phyloP scores from a whole-genome alignment of 2,329 filamentous ascomycete genomes.

The Fonsecaea nubica region DNA sequence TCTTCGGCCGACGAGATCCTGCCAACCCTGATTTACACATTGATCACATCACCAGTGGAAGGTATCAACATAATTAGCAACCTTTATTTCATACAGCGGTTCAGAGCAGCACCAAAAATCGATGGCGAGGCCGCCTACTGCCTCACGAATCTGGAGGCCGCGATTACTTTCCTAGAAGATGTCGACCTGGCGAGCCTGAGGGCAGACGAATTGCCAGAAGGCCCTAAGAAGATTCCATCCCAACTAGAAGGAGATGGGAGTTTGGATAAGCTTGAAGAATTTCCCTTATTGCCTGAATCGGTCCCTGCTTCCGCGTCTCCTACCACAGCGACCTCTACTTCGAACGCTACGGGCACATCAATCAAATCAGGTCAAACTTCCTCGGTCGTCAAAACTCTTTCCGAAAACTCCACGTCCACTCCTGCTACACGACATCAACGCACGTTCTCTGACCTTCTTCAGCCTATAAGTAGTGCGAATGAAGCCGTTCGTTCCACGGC shows the following conservation, averaged over 20 bases:
- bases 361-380: slow-evolving; percentile 36
- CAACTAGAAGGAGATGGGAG: slow-evolving; percentile 56
- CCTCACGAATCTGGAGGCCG: slow-evolving; percentile 91
- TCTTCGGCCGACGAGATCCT: slow-evolving; percentile 97
- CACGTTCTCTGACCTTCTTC: slow-evolving; percentile 82
- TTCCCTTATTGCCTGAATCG: slow-evolving; percentile 39
- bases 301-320: slow-evolving; percentile 26
- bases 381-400: slow-evolving; percentile 38
- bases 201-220: slow-evolving; percentile 75
- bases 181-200: slow-evolving; percentile 90
- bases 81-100: slow-evolving; percentile 90
- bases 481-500: slow-evolving; percentile 87
- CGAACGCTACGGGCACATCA: slow-evolving; percentile 42
- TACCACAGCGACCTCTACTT: slow-evolving; percentile 30
- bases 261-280: slow-evolving; percentile 33
- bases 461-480: slow-evolving; percentile 80
- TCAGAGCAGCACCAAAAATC: slow-evolving; percentile 82
- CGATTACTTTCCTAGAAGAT: slow-evolving; percentile 91
- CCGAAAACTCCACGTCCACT: slow-evolving; percentile 23
- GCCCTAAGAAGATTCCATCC: slow-evolving; percentile 62
- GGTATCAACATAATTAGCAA: slow-evolving; percentile 91
- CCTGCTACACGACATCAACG: slow-evolving; percentile 66
- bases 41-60: slow-evolving; percentile 88
- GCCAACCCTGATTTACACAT: slow-evolving; percentile 92
- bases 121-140: slow-evolving; percentile 96